Evolutionary conservation across 129 eudicot genomes (phyloP).

Genomic region (Flaveria linearis): DNA sequence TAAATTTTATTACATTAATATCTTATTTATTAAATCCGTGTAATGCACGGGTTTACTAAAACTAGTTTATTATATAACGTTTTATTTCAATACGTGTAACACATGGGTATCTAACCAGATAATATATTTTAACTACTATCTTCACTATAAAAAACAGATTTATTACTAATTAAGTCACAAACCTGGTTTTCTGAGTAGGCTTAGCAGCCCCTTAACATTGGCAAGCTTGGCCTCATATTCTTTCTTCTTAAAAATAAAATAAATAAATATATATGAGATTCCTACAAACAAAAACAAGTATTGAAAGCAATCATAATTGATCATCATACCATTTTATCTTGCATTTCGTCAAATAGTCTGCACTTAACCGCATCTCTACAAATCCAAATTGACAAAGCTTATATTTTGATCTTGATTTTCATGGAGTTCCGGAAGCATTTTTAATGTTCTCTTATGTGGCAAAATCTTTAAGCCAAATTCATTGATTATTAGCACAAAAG

Average conservation of each 20-base stretch:
- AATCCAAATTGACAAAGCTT: constrained; percentile 90
- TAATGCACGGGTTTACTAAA: too few species aligned
- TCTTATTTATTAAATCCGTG: too few species aligned
- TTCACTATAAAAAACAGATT: too few species aligned
- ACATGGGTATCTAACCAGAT: too few species aligned
- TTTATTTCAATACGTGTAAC: too few species aligned
- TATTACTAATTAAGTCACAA: background rate
- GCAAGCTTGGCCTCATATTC: constrained; percentile 86
- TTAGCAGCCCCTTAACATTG: constrained; percentile 72
- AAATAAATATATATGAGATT: constrained; percentile 8
- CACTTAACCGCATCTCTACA: constrained; percentile 85
- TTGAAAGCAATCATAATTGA: too few species aligned
- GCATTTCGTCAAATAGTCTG: constrained; percentile 59
- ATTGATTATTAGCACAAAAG: constrained; percentile 41
- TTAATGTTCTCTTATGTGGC: constrained; percentile 76
- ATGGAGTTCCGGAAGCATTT: constrained; percentile 92
- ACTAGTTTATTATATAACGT: too few species aligned
- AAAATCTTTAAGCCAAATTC: constrained; percentile 82
- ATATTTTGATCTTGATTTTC: constrained; percentile 96
- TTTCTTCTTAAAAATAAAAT: constrained; percentile 53
- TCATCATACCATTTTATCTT: too few species aligned
- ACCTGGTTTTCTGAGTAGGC: constrained; percentile 92
- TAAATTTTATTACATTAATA: too few species aligned
- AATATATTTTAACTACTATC: too few species aligned
- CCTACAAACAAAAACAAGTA: background rate